These are phyloP conservation scores for Helichrysum umbraculigerum DNA, from an alignment of 129 eudicot species.

Conservation along the genomic window DNA sequence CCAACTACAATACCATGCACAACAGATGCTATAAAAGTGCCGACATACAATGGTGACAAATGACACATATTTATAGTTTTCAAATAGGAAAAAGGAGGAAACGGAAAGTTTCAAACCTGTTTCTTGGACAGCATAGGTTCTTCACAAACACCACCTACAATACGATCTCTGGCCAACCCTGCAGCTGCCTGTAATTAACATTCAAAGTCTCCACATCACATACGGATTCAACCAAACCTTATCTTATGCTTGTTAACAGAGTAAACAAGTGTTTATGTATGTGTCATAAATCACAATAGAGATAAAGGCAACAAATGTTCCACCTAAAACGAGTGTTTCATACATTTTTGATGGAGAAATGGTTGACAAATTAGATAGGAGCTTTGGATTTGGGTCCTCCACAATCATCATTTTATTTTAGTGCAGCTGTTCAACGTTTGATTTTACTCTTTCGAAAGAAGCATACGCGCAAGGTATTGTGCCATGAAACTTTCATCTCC, in stretches of 20 bases:
- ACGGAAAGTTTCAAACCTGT: slow-evolving; percentile 39
- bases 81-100: background rate
- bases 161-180: slow-evolving; percentile 60
- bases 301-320: slow-evolving; percentile 40
- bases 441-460: no score
- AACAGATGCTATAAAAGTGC: background rate
- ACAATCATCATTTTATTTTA: slow-evolving; percentile 29
- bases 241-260: no score
- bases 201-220: slow-evolving; percentile 5
- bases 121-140: slow-evolving; percentile 81
- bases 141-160: slow-evolving; percentile 87
- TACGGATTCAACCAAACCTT: no score
- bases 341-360: slow-evolving; percentile 58
- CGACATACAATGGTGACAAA: background rate
- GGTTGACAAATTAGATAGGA: slow-evolving; percentile 22
- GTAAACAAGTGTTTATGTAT: no score
- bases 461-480: no score
- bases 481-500: no score
- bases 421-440: background rate
- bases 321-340: slow-evolving; percentile 73
- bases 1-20: slow-evolving; percentile 55
- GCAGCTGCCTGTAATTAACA: slow-evolving; percentile 62
- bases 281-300: no score
- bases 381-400: slow-evolving; percentile 24
- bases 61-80: background rate